Percentiles rank a stretch among this genome's conserved stretches.
Evolutionary conservation across 1,284 basidiomycete species (phyloP).

Genomic region (Ceratobasidium theobromae): DNA sequence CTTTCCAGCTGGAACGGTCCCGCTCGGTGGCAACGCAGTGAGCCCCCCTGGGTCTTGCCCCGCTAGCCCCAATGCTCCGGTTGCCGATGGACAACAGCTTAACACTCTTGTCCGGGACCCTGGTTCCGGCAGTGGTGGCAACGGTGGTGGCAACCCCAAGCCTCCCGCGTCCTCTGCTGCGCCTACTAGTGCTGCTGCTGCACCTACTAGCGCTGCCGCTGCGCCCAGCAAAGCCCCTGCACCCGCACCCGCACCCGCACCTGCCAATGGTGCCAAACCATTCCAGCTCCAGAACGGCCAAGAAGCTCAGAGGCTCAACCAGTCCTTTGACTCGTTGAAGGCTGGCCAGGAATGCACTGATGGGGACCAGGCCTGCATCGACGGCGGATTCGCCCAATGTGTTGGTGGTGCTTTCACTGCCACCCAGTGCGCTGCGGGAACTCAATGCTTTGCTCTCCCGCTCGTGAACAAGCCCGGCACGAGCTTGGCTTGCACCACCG

Average conservation of each 20-base stretch:
- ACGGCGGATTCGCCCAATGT: conserved; percentile 47
- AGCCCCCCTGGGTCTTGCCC: conserved; percentile 54
- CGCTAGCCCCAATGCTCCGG: conserved; percentile 47
- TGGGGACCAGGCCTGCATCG: conserved; percentile 51
- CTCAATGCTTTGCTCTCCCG: conserved; percentile 55
- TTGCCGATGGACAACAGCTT: conserved; percentile 57
- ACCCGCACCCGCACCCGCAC: conserved; percentile 3
- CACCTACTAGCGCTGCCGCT: too few relatives aligned
- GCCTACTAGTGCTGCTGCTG: too few relatives aligned
- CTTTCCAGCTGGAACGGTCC: conserved; percentile 45
- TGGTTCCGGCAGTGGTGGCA: conserved; percentile 39
- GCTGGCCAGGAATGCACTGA: conserved; percentile 39
- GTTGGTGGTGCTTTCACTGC: conserved; percentile 48
- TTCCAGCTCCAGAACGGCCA: conserved; percentile 33
- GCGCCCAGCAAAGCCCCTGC: too few relatives aligned
- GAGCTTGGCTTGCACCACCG: conserved; percentile 50
- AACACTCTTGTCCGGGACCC: conserved; percentile 49
- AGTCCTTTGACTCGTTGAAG: conserved; percentile 32
- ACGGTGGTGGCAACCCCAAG: neutral
- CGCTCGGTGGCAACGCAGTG: conserved; percentile 50
- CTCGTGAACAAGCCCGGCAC: conserved; percentile 55
- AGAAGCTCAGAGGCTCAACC: conserved; percentile 34
- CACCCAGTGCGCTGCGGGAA: conserved; percentile 47
- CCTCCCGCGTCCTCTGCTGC: neutral
- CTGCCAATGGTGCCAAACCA: neutral